phyloP scores from a whole-genome alignment of 2,329 filamentous ascomycete species.

The Sarocladium strictum region DNA sequence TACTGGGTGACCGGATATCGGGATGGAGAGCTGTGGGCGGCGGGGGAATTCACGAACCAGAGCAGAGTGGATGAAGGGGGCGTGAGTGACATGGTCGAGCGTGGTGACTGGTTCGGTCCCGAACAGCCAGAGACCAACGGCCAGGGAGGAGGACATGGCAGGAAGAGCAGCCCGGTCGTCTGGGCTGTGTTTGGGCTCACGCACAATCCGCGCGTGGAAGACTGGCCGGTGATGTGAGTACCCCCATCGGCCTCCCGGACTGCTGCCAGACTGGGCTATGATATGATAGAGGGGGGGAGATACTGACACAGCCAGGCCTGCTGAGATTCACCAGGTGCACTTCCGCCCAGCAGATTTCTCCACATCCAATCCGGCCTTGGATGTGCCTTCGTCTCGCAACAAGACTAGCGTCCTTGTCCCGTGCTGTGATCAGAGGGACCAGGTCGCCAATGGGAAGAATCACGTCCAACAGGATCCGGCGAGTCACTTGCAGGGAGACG shows the following conservation, averaged over 20 bases:
- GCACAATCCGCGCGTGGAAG: slow-evolving; percentile 41
- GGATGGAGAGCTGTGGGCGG: slow-evolving; percentile 45
- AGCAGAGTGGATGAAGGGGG: slow-evolving; percentile 36
- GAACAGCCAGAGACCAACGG: slow-evolving; percentile 12
- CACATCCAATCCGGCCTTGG: slow-evolving; percentile 37
- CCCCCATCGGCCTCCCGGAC: too few species aligned
- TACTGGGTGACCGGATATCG: slow-evolving; percentile 44
- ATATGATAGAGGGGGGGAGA: too few species aligned
- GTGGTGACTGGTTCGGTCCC: slow-evolving; percentile 40
- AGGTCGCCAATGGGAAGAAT: slow-evolving; percentile 10
- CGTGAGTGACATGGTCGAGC: slow-evolving; percentile 38
- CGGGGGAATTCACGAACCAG: slow-evolving; percentile 46
- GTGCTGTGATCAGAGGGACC: slow-evolving; percentile 20
- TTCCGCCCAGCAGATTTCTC: slow-evolving; percentile 40
- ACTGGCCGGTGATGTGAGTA: slow-evolving; percentile 47
- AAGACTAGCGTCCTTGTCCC: slow-evolving; percentile 35
- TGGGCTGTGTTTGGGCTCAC: slow-evolving; percentile 46
- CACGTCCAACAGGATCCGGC: slow-evolving; percentile 24
- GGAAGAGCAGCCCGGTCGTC: slow-evolving; percentile 29
- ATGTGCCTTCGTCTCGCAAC: slow-evolving; percentile 31
- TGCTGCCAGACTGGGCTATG: too few species aligned
- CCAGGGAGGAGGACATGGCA: slow-evolving; percentile 8
- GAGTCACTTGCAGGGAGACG: slow-evolving; percentile 27
- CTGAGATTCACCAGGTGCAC: slow-evolving; percentile 41
- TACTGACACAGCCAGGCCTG: slow-evolving; percentile 29